A percentile compares a stretch with the other conserved stretches of the same genome.
These are phyloP conservation scores for Ophiostoma sp. DNA, from an alignment of 2,329 filamentous ascomycete species.

Conservation along the genomic window DNA sequence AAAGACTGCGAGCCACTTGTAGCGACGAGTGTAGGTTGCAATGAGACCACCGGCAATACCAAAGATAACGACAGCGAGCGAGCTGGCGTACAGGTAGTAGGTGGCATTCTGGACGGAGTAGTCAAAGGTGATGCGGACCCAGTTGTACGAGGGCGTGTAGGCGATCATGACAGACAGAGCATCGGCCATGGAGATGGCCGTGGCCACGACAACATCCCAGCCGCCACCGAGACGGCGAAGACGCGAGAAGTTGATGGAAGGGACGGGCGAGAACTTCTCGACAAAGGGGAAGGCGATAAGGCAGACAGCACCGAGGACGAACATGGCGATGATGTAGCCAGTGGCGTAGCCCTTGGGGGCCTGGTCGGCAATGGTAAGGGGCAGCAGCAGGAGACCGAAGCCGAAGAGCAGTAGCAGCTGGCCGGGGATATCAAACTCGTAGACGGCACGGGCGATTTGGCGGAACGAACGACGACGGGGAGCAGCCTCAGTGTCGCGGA, in stretches of 20 bases:
- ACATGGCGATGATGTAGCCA: conserved; percentile 1
- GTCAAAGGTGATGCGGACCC: conserved; percentile 5
- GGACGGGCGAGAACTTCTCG: not conserved
- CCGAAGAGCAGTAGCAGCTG: not conserved
- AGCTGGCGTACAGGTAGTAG: not conserved
- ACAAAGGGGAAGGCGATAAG: conserved; percentile 2
- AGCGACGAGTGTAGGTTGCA: not conserved
- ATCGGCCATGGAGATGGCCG: not conserved
- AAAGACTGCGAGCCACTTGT: conserved; percentile 11
- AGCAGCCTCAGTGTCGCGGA: not conserved
- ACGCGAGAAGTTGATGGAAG: not conserved
- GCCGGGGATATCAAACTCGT: conserved; percentile 3
- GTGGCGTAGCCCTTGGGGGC: conserved; percentile 2
- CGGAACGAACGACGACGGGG: not conserved
- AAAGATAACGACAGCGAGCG: not conserved
- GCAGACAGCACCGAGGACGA: not conserved
- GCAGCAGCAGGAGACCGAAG: not conserved
- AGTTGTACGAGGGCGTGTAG: not conserved
- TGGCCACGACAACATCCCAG: not conserved
- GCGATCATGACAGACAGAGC: not conserved
- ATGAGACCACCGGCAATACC: not conserved
- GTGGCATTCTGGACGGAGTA: not conserved
- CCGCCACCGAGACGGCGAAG: not conserved
- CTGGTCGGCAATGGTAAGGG: conserved; percentile 4
- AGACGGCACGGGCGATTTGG: not conserved